phyloP scores from a whole-genome alignment of 192 early-diverging fungal genomes.

The Rhizophagus clarus region DNA sequence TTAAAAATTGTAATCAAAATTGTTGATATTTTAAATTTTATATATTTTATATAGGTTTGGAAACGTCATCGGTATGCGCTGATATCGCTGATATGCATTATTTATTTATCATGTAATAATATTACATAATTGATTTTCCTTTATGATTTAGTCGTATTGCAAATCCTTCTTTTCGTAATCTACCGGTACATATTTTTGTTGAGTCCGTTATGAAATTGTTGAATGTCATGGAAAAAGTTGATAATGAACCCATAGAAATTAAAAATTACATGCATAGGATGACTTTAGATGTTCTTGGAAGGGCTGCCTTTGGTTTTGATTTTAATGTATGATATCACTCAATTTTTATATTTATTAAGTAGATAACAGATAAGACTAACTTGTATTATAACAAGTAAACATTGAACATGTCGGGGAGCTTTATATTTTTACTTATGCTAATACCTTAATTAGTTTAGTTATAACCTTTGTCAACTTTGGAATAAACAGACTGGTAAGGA shows the following conservation, averaged over 20 bases:
- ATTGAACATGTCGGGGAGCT: no score
- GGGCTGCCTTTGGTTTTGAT: conserved; percentile 2
- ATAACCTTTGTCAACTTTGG: no score
- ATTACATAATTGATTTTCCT: background rate
- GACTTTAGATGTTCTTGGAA: conserved; percentile 10
- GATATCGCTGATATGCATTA: no score
- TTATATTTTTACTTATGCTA: no score
- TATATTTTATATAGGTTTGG: background rate
- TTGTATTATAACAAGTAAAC: no score
- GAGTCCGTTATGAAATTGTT: background rate
- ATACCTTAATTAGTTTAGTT: no score
- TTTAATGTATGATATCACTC: background rate
- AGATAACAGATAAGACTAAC: background rate
- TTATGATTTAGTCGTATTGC: background rate
- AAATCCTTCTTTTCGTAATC: background rate
- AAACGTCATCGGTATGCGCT: no score
- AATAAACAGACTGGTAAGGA: no score
- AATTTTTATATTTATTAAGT: no score
- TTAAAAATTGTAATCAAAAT: background rate
- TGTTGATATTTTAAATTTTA: background rate
- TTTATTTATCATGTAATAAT: no score
- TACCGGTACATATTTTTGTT: background rate
- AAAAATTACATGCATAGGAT: background rate
- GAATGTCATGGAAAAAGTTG: background rate
- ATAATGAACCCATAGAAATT: background rate